Percentiles rank a stretch among this genome's conserved stretches.
Evolutionary conservation across 2,329 filamentous ascomycete genomes (phyloP).

Genomic region (Aureobasidium leucospermi): DNA sequence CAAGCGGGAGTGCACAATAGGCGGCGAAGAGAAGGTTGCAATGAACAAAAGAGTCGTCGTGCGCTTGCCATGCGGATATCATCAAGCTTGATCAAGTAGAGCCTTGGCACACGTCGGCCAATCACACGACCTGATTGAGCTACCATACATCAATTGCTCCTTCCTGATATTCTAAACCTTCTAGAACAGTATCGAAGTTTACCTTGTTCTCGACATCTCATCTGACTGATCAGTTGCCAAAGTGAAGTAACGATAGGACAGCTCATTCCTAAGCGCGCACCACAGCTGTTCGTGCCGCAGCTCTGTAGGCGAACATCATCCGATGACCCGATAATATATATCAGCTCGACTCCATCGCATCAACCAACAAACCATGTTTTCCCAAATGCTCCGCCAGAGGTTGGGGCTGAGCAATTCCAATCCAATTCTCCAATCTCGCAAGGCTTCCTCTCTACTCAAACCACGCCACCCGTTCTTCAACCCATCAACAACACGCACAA

Average conservation of each 20-base stretch:
- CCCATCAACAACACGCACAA: background rate
- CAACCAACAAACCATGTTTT: background rate
- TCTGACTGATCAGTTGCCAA: background rate
- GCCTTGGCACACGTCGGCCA: conserved; percentile 9
- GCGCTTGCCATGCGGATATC: background rate
- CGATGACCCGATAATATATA: background rate
- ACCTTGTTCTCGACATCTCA: background rate
- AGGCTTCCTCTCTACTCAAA: background rate
- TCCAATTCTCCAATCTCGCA: background rate
- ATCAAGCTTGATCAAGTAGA: background rate
- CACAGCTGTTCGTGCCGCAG: background rate
- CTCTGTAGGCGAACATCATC: background rate
- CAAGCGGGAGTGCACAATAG: conserved; percentile 6
- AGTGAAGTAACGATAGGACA: background rate
- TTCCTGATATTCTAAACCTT: background rate
- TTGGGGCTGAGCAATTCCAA: background rate
- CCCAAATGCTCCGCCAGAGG: conserved; percentile 1
- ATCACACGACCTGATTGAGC: background rate
- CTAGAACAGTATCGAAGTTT: background rate
- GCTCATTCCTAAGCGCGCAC: background rate
- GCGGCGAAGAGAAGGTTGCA: background rate
- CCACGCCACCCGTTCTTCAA: conserved; percentile 8
- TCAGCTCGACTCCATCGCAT: background rate
- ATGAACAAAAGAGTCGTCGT: conserved; percentile 8
- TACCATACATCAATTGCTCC: background rate